Evolutionary conservation across 225 moss, liverwort and hornwort species (phyloP), one percentile per base, ranked within the genome.

Genomic region (Takakia lepidozioides): DNA sequence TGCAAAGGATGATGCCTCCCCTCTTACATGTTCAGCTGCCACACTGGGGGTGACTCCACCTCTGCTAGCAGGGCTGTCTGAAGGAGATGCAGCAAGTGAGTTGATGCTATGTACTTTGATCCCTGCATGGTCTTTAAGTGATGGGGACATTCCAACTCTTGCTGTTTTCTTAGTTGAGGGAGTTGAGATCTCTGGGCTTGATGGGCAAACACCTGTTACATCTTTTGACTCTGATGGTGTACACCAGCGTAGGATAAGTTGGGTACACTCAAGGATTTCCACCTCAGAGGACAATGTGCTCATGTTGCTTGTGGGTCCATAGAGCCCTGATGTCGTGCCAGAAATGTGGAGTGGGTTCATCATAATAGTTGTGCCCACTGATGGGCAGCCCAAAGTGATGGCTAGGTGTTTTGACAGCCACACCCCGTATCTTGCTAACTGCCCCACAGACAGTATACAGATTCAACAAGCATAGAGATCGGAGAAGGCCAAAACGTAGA

Each of bases 371-470:
- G 83, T 77, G 54, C 88, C 88, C 48, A 69, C 56, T 56, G 62
- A 55, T 34, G 87, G 70, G 51, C 72, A 70, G 46, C 87, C 82
- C 53, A 87, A 69, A 43, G 75, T 80, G 38, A 71, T 70, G 24
- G 70, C 82, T 19, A 92, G 60, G 49, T 80, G 82, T 64, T 69
- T 88, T 48, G 93, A 93, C 11, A 93, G 59, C 19, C 78, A 78
- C 54, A 93, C 81, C 61, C 86, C 86, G 60, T 61, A 75, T 60
- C 75, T 83, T 28, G 65, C 61, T 65, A 93, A 63, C 93, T 93
- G 93, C 72, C 68, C n/a, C n/a, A n/a, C n/a, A n/a, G n/a, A n/a
- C n/a, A n/a, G n/a, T n/a, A n/a, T n/a, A n/a, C n/a, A n/a, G n/a
- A n/a, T n/a, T n/a, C n/a, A n/a, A n/a, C n/a, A n/a, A n/a, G n/a